Conservation (phyloP, 1,284 basidiomycete species). For the Phylloboletellus chloephorus region DNA sequence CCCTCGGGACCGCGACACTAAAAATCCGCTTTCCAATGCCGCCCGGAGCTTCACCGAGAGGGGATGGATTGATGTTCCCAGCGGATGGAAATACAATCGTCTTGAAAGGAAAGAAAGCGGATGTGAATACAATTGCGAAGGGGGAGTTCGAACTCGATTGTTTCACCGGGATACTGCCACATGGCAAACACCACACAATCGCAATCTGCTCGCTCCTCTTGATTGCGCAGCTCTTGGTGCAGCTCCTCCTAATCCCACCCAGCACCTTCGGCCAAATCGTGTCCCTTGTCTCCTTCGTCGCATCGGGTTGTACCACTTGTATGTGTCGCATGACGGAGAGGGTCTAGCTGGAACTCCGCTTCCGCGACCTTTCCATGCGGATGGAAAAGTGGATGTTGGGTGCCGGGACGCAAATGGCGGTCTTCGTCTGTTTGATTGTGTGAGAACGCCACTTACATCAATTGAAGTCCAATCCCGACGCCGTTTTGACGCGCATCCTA, state of each 20-base stretch:
- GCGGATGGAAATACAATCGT: constrained; percentile 18
- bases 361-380: constrained; percentile 6
- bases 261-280: constrained; percentile 26
- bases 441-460: constrained; percentile 5
- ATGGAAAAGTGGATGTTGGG: constrained; percentile 17
- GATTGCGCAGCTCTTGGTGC: constrained; percentile 23
- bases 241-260: constrained; percentile 24
- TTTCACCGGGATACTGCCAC: constrained; percentile 8
- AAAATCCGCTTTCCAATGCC: constrained; percentile 19
- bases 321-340: constrained; percentile 20
- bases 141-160: constrained; percentile 27
- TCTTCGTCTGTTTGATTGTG: constrained; percentile 23
- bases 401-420: constrained; percentile 29
- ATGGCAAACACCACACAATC: constrained; percentile 13
- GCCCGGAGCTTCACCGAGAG: constrained; percentile 20
- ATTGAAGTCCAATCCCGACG: constrained; percentile 1
- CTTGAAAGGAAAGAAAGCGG: constrained; percentile 24
- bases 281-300: constrained; percentile 22
- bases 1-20: constrained; percentile 24
- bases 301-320: constrained; percentile 30
- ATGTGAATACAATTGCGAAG: constrained; percentile 26
- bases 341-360: constrained; percentile 23
- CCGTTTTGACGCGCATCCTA: constrained; percentile 13
- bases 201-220: constrained; percentile 23
- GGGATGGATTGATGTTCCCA: constrained; percentile 23